Evolutionary conservation across 116 monocot genomes (phyloP).

Genomic region (Trichopus zeylanicus): DNA sequence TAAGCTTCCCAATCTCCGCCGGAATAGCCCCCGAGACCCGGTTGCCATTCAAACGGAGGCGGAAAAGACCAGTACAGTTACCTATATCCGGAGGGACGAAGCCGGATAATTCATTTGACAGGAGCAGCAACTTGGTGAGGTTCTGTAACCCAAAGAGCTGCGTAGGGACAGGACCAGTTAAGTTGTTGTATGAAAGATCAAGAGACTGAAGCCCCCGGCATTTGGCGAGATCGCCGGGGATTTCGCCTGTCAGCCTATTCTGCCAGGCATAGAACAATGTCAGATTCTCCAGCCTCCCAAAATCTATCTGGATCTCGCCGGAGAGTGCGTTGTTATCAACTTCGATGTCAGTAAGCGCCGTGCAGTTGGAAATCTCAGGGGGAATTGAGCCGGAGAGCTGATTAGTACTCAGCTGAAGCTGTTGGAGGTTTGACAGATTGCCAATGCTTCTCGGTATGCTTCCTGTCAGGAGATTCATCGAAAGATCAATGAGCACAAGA

Average conservation of each 20-base stretch:
- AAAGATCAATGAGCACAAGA: conserved; percentile 59
- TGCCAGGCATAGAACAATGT: conserved; percentile 87
- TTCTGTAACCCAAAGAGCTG: conserved; percentile 60
- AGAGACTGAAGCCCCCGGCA: conserved; percentile 58
- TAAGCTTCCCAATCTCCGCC: conserved; percentile 58
- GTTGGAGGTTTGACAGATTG: conserved; percentile 42
- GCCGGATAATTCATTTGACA: conserved; percentile 74
- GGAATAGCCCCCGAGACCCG: conserved; percentile 54
- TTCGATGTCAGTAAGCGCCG: conserved; percentile 51
- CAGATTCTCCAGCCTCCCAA: conserved; percentile 40
- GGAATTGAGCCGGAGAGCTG: conserved; percentile 62
- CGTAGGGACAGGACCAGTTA: conserved; percentile 61
- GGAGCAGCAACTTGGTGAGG: conserved; percentile 72
- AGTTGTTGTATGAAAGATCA: conserved; percentile 82
- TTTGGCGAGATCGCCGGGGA: conserved; percentile 53
- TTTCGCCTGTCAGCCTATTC: conserved; percentile 61
- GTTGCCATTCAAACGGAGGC: conserved; percentile 57
- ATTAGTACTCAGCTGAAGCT: conserved; percentile 77
- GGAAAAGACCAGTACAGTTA: conserved; percentile 59
- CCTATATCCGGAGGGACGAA: conserved; percentile 73
- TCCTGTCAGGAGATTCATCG: conserved; percentile 60
- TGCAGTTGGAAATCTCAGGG: conserved; percentile 59
- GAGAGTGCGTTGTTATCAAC: conserved; percentile 81
- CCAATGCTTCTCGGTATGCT: conserved; percentile 54
- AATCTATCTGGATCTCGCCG: conserved; percentile 65